Percentiles rank a stretch among this genome's conserved stretches.
These are phyloP conservation scores for Petunia hybrid DNA, from an alignment of 305 asterid species.

Conservation along the genomic window DNA sequence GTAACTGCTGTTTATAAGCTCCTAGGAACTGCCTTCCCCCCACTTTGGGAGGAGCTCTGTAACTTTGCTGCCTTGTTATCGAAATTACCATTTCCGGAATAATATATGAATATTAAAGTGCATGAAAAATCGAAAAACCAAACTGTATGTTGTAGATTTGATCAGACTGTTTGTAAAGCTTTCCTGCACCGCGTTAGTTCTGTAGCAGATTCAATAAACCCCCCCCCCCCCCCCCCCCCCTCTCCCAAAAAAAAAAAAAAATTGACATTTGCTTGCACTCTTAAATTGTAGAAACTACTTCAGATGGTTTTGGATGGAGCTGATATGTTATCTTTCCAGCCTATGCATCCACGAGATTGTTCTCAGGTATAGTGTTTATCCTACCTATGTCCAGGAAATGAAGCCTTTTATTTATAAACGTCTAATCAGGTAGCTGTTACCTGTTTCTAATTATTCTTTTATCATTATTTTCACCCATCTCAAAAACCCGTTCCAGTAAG, in stretches of 20 bases:
- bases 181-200: too few species aligned
- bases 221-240: too few species aligned
- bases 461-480: slow-evolving; percentile 9
- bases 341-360: slow-evolving; percentile 91
- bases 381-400: not conserved
- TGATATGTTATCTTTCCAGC: slow-evolving; percentile 77
- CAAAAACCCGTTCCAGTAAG: not conserved
- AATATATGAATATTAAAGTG: not conserved
- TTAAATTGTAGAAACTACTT: slow-evolving; percentile 70
- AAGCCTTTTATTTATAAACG: not conserved
- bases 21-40: not conserved
- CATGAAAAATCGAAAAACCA: slow-evolving; percentile 20
- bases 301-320: slow-evolving; percentile 79
- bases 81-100: not conserved
- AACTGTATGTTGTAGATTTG: not conserved
- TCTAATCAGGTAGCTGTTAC: not conserved
- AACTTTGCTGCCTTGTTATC: not conserved
- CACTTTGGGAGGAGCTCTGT: not conserved
- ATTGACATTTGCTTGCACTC: slow-evolving; percentile 18
- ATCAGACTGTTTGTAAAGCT: too few species aligned
- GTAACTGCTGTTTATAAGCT: not conserved
- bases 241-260: not conserved
- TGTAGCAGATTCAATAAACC: not conserved
- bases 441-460: not conserved
- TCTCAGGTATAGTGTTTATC: slow-evolving; percentile 70